Conservation (phyloP, 2,329 filamentous ascomycete species). For the Pyrenophora seminiperda region DNA sequence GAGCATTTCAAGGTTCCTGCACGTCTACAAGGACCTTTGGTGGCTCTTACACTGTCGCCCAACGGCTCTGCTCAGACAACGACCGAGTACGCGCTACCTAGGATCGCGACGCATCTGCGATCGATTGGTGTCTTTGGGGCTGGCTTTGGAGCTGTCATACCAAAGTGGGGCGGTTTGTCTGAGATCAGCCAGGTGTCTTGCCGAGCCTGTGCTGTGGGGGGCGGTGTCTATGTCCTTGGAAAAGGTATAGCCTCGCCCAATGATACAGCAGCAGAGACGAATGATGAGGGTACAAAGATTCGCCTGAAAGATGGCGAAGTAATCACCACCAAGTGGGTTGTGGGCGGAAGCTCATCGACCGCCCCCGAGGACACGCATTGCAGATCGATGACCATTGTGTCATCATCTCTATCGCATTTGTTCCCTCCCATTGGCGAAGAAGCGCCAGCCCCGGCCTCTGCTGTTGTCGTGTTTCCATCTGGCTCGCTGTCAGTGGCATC, state of each 20-base stretch:
- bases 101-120: conserved; percentile 77
- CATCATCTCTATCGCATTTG: conserved; percentile 66
- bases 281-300: conserved; percentile 47
- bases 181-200: conserved; percentile 92
- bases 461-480: conserved; percentile 69
- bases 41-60: conserved; percentile 77
- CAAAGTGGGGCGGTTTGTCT: conserved; percentile 89
- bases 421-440: conserved; percentile 77
- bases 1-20: conserved; percentile 61
- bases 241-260: conserved; percentile 60
- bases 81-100: conserved; percentile 71
- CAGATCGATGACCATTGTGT: conserved; percentile 71
- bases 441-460: conserved; percentile 74
- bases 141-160: conserved; percentile 86
- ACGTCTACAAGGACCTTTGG: conserved; percentile 67
- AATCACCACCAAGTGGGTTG: conserved; percentile 61
- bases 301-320: conserved; percentile 63
- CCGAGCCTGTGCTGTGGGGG: conserved; percentile 87
- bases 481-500: conserved; percentile 55
- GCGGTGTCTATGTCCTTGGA: conserved; percentile 85
- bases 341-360: conserved; percentile 49
- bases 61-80: conserved; percentile 59
- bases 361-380: conserved; percentile 48
- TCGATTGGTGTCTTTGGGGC: conserved; percentile 88
- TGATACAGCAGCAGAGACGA: conserved; percentile 4